Evolutionary conservation across 75 land plant species (phyloP).

Genomic region (Pinus taeda): DNA sequence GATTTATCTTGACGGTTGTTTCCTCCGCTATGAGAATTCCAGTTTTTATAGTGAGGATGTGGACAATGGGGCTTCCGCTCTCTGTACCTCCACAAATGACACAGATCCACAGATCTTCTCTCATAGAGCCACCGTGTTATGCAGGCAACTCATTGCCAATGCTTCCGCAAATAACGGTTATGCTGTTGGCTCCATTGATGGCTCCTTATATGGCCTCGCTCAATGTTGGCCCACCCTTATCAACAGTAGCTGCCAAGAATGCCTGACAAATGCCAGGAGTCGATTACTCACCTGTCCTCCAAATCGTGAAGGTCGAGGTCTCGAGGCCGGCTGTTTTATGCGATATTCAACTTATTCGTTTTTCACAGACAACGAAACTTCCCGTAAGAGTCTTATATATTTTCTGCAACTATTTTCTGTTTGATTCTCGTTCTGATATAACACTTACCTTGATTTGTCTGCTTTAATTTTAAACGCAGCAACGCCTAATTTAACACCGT

Average conservation of each 20-base stretch:
- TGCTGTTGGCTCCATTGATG: neutral
- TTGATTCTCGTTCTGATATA: too few species aligned
- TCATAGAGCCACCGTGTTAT: neutral
- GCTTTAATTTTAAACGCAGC: too few species aligned
- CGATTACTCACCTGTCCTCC: conserved; percentile 3
- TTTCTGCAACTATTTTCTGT: too few species aligned
- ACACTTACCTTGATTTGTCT: too few species aligned
- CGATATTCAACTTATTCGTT: conserved; percentile 23
- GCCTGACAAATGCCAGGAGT: conserved; percentile 16
- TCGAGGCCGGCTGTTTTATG: conserved; percentile 36
- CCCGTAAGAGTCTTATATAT: too few species aligned
- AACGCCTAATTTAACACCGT: too few species aligned
- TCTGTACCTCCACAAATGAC: neutral
- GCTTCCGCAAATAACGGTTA: neutral
- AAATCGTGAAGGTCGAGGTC: conserved; percentile 17
- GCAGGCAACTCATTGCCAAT: neutral
- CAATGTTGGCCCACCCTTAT: conserved; percentile 34
- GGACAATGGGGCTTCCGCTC: neutral
- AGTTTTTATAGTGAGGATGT: conserved; percentile 21
- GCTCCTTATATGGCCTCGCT: conserved; percentile 20
- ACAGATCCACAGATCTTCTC: neutral
- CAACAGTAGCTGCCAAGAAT: conserved; percentile 5
- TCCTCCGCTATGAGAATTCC: too few species aligned
- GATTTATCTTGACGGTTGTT: too few species aligned
- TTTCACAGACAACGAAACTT: neutral